Conservation (phyloP, 2,329 filamentous ascomycete genomes). For the Fusarium decemcellulare region DNA sequence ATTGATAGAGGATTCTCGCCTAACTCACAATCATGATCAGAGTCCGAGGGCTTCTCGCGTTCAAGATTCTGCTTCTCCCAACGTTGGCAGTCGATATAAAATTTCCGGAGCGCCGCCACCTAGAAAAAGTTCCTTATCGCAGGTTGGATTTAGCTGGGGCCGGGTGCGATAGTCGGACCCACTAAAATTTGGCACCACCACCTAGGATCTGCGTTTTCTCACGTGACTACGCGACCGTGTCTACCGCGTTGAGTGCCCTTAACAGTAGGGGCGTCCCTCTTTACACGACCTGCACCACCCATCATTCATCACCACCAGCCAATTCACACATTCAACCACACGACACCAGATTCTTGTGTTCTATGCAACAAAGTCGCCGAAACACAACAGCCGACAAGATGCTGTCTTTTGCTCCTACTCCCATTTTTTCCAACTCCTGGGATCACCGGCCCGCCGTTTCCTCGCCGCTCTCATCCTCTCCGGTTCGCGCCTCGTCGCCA, state of each 20-base stretch:
- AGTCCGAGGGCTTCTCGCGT: conserved; percentile 8
- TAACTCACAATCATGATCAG: conserved; percentile 53
- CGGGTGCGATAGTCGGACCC: background rate
- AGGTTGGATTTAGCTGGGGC: no score
- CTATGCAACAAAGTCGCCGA: conserved; percentile 54
- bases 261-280: conserved; percentile 25
- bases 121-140: conserved; percentile 52
- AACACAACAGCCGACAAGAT: conserved; percentile 48
- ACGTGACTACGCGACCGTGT: conserved; percentile 51
- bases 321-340: conserved; percentile 10
- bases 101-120: conserved; percentile 27
- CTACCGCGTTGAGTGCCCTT: conserved; percentile 42
- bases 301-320: conserved; percentile 14
- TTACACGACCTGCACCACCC: conserved; percentile 33
- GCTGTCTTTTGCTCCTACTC: conserved; percentile 59
- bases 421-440: conserved; percentile 60
- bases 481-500: conserved; percentile 66
- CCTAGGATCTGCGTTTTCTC: conserved; percentile 15
- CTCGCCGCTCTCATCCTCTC: conserved; percentile 66
- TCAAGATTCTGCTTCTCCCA: conserved; percentile 16
- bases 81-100: conserved; percentile 26
- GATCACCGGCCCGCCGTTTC: conserved; percentile 63
- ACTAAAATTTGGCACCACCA: conserved; percentile 17
- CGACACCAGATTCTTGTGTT: conserved; percentile 4
- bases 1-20: no score